phyloP scores from a whole-genome alignment of 345 rosid genomes.

The Hypericum perforatum region DNA sequence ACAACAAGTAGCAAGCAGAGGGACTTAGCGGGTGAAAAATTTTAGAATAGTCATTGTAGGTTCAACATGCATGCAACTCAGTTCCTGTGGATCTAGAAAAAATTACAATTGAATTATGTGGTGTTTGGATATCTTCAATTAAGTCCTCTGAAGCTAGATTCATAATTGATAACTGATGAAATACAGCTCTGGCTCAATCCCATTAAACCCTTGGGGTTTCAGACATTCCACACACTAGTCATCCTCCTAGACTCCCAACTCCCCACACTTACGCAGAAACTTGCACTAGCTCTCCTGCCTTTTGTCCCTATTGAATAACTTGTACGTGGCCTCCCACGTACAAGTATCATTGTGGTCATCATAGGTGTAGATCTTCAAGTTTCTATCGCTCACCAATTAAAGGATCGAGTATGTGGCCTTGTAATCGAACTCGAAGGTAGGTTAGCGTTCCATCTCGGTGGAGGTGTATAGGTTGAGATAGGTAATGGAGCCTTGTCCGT shows the following conservation, averaged over 20 bases:
- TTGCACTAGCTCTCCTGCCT: conserved; percentile 28
- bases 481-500: conserved; percentile 2
- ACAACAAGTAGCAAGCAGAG: too few species aligned
- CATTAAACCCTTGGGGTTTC: conserved; percentile 21
- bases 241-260: conserved; percentile 38
- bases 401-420: conserved; percentile 31
- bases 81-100: too few species aligned
- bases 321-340: conserved; percentile 28
- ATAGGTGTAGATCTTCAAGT: too few species aligned
- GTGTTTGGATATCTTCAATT: too few species aligned
- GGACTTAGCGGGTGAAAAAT: too few species aligned
- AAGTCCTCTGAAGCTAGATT: too few species aligned
- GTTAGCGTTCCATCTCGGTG: conserved; percentile 3
- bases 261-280: conserved; percentile 31
- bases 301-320: conserved; percentile 22
- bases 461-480: conserved; percentile 6
- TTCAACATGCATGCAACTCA: too few species aligned
- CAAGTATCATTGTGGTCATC: too few species aligned
- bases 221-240: conserved; percentile 52
- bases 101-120: too few species aligned
- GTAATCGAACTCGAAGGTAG: conserved; percentile 10
- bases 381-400: too few species aligned
- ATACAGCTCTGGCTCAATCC: conserved; percentile 37
- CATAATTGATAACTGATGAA: too few species aligned
- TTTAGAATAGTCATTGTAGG: too few species aligned